Conservation (phyloP, 106 monocot species). For the Dendrobium officinale region DNA sequence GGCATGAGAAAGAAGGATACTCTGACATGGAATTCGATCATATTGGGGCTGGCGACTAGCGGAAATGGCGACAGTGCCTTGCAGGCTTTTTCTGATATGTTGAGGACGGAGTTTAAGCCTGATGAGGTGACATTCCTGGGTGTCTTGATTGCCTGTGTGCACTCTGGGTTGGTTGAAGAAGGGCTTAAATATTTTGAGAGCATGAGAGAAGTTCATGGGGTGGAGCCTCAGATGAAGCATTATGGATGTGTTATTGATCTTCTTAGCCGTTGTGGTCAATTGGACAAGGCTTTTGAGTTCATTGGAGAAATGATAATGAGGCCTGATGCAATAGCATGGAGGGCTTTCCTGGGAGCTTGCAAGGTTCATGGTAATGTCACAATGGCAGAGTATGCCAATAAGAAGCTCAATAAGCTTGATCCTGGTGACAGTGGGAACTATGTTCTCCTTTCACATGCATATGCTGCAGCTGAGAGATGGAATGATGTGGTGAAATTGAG, state of each 20-base stretch:
- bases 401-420: conserved; percentile 25
- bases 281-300: conserved; percentile 35
- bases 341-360: conserved; percentile 37
- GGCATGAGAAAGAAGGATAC: conserved; percentile 35
- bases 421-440: conserved; percentile 28
- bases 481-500: conserved; percentile 32
- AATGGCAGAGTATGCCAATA: conserved; percentile 31
- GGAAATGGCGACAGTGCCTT: conserved; percentile 23
- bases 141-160: conserved; percentile 35
- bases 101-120: conserved; percentile 22
- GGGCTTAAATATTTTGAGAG: conserved; percentile 31
- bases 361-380: conserved; percentile 27
- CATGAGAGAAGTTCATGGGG: conserved; percentile 29
- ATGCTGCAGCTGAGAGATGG: conserved; percentile 33
- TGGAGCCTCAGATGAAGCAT: conserved; percentile 50
- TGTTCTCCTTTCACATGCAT: conserved; percentile 29
- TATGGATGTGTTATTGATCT: conserved; percentile 50
- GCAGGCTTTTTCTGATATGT: conserved; percentile 30
- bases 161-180: conserved; percentile 23
- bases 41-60: conserved; percentile 32
- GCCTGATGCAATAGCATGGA: conserved; percentile 36
- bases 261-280: conserved; percentile 25
- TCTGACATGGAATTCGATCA: conserved; percentile 38
- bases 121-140: conserved; percentile 37
- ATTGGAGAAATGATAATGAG: conserved; percentile 27